These are phyloP conservation scores for Caloboletus firmus DNA, from an alignment of 1,284 basidiomycete genomes.

Conservation along the genomic window DNA sequence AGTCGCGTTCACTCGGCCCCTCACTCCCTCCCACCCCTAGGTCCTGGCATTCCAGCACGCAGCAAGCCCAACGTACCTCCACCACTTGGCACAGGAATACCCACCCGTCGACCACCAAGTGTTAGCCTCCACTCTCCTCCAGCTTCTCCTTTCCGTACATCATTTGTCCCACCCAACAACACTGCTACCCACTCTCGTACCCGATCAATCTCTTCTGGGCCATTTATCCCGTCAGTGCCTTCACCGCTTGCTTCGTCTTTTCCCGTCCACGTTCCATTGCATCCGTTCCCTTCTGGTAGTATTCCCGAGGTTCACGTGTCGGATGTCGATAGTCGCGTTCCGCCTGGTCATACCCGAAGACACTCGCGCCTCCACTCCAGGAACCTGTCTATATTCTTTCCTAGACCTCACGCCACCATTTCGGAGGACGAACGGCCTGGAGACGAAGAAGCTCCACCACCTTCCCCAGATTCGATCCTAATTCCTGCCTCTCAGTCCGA, in stretches of 20 bases:
- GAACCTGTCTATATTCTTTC: constrained; percentile 90
- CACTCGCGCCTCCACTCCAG: constrained; percentile 84
- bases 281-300: constrained; percentile 27
- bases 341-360: constrained; percentile 43
- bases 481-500: constrained; percentile 34
- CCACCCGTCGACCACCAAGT: constrained; percentile 33
- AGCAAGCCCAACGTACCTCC: constrained; percentile 17
- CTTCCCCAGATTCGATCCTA: constrained; percentile 19
- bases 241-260: constrained; percentile 36
- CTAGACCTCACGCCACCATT: constrained; percentile 63
- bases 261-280: constrained; percentile 22
- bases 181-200: constrained; percentile 45
- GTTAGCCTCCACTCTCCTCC: constrained; percentile 33
- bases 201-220: constrained; percentile 54
- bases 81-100: constrained; percentile 45
- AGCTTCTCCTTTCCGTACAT: constrained; percentile 51
- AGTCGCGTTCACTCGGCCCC: constrained; percentile 43
- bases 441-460: constrained; percentile 47
- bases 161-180: constrained; percentile 42
- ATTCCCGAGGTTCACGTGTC: constrained; percentile 25
- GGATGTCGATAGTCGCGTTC: constrained; percentile 14
- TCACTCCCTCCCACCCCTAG: constrained; percentile 23
- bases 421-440: constrained; percentile 59
- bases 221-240: constrained; percentile 49
- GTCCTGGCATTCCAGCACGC: constrained; percentile 27